phyloP scores from a whole-genome alignment of 73 alveolate species.

The Paramecium biaurelia region DNA sequence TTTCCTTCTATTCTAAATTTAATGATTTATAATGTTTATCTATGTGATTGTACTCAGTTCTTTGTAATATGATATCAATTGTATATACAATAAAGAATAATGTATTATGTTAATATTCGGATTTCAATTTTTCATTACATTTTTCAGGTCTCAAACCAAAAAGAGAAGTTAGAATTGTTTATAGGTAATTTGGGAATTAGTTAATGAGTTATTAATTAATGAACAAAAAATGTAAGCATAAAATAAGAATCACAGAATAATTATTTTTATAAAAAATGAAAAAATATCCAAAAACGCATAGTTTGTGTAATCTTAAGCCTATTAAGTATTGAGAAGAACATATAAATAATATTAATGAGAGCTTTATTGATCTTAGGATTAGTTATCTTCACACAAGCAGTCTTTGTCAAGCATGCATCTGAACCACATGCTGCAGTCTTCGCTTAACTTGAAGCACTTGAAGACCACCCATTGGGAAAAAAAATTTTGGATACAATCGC shows the following conservation, averaged over 20 bases:
- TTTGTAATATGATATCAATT: too few relatives aligned
- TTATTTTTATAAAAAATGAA: not conserved
- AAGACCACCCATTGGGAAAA: conserved; percentile 49
- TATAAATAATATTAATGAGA: conserved; percentile 19
- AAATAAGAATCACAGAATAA: not conserved
- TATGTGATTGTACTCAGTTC: too few relatives aligned
- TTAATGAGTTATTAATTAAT: not conserved
- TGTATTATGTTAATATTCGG: not conserved
- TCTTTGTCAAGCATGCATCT: conserved; percentile 47
- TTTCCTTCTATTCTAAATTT: too few relatives aligned
- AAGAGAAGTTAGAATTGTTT: not conserved
- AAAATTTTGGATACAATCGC: conserved; percentile 47
- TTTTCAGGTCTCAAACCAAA: not conserved
- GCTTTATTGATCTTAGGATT: conserved; percentile 44
- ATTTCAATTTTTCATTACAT: not conserved
- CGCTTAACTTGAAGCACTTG: conserved; percentile 46
- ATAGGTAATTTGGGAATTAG: not conserved
- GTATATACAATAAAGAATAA: too few relatives aligned
- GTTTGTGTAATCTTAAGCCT: not conserved
- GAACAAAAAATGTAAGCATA: not conserved
- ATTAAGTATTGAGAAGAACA: not conserved
- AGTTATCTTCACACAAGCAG: conserved; percentile 38
- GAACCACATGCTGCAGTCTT: conserved; percentile 46
- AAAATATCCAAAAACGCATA: conserved; percentile 25
- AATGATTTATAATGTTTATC: too few relatives aligned